phyloP scores from a whole-genome alignment of 2,329 filamentous ascomycete species.

The Fusarium sacchari region DNA sequence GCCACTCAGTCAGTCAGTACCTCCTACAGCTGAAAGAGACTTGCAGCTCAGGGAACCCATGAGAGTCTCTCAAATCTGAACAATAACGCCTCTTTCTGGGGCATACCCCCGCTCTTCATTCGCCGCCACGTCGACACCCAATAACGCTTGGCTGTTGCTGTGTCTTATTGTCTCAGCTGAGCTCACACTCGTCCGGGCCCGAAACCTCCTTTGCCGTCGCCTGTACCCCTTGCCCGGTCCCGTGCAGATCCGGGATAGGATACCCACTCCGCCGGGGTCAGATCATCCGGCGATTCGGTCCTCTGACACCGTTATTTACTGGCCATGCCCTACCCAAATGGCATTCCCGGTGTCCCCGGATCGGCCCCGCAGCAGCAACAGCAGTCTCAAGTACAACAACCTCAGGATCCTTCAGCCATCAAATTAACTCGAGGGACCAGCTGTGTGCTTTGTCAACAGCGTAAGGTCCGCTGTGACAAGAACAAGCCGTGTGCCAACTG shows the following conservation, averaged over 20 bases:
- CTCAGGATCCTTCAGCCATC: conserved; percentile 55
- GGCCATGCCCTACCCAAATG: conserved; percentile 39
- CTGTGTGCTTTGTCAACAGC: conserved; percentile 79
- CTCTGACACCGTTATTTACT: not conserved
- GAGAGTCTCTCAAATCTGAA: conserved; percentile 7
- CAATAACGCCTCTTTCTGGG: conserved; percentile 12
- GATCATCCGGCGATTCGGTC: not conserved
- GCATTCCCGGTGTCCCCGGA: conserved; percentile 31
- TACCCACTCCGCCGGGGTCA: conserved; percentile 22
- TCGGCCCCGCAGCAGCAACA: conserved; percentile 37
- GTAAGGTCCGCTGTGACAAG: conserved; percentile 80
- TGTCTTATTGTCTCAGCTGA: conserved; percentile 12
- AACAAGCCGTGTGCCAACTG: conserved; percentile 77
- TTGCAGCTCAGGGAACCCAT: conserved; percentile 23
- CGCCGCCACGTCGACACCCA: conserved; percentile 6
- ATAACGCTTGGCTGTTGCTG: not conserved
- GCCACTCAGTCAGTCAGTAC: not conserved
- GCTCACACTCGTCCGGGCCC: conserved; percentile 1
- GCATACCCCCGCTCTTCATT: not conserved
- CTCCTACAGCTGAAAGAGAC: conserved; percentile 11
- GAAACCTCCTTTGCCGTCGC: not conserved
- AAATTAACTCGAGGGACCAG: conserved; percentile 69
- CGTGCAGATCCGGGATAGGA: conserved; percentile 6
- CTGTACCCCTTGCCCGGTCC: not conserved
- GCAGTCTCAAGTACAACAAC: conserved; percentile 38